Base-by-base conservation (phyloP, 2,329 filamentous ascomycete species). In the Metarhizium guizhouense region DNA sequence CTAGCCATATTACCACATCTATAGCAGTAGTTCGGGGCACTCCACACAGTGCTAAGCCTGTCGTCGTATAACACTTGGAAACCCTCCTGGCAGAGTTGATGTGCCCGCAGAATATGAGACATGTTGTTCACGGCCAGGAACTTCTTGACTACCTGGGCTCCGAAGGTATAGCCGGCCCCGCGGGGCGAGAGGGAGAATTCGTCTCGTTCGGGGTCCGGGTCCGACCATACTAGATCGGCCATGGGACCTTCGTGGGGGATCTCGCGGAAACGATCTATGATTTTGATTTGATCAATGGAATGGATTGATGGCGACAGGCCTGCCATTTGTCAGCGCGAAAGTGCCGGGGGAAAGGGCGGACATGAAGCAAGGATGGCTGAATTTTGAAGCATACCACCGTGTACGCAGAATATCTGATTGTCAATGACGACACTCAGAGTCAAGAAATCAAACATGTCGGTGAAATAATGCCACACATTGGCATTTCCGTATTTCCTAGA, bases 381-480 rank as follows among this genome's bases (percentile, higher is more conserved):
- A 20, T 10, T 34, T 18, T 10, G 20, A 2, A 34, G 71, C 68
- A 72, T 72, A 77, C 86, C 91, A 69, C 94, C 94, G 71, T 99
- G 94, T 6, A 99, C 94, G 72, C 94, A 99, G 72, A 99, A 99
- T 62, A 99, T 99, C 71, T 97, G 90, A 72, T 99, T 88, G 70
- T 97, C 95, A 69, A 99, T 99, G 60, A 99, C 93, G 58, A 97
- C 95, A 65, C 90, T 95, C 56, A 99, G 78, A 7, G 93, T 97
- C 60, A 99, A 79, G 72, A 95, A 99, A 74, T 99, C 94, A 73
- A 99, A 99, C 92, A 99, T 97, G 75, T 99, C 94, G 62, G 94
- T 99, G 70, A 99, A 99, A 72, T 97, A 94, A 73, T 99, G 94
- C 94, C 94, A 99, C 25, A 99, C 94, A 65, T 94, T 96, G 60